Evolutionary conservation across 2,329 filamentous ascomycete genomes (phyloP).

Genomic region (Stagonosporopsis tanaceti): DNA sequence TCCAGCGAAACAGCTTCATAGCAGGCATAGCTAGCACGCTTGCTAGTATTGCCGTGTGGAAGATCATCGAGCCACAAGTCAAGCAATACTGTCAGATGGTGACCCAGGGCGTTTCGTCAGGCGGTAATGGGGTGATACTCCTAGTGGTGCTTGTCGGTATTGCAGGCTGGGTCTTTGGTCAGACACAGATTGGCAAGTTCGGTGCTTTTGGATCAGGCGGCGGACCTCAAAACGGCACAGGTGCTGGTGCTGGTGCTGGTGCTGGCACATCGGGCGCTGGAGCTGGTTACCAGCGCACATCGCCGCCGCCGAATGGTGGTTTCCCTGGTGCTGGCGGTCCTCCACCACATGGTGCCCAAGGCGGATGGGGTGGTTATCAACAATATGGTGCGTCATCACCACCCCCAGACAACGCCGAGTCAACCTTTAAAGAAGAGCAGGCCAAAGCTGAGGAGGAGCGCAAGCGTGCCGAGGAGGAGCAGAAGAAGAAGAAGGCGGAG

Average conservation of each 20-base stretch:
- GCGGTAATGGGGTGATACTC: constrained; percentile 75
- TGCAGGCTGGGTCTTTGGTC: constrained; percentile 78
- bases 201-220: constrained; percentile 35
- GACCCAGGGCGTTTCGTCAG: constrained; percentile 61
- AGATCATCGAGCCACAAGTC: constrained; percentile 75
- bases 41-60: constrained; percentile 74
- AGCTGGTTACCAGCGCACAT: constrained; percentile 41
- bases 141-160: constrained; percentile 77
- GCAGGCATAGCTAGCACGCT: constrained; percentile 84
- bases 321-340: constrained; percentile 44
- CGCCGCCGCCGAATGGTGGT: constrained; percentile 43
- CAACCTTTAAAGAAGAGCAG: constrained; percentile 49
- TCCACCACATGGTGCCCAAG: constrained; percentile 43
- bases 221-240: constrained; percentile 44
- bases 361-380: constrained; percentile 36
- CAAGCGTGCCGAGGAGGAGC: constrained; percentile 67
- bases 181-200: constrained; percentile 62
- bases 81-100: constrained; percentile 76
- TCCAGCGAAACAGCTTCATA: constrained; percentile 88
- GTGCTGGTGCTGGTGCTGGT: constrained; percentile 48
- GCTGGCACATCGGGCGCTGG: constrained; percentile 32
- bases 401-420: constrained; percentile 41
- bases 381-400: constrained; percentile 43
- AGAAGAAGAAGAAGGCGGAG: constrained; percentile 50
- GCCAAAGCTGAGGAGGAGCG: constrained; percentile 58